Evolutionary conservation across 768 basidiomycete species (phyloP).

Genomic region (Coprinellus micaceus): DNA sequence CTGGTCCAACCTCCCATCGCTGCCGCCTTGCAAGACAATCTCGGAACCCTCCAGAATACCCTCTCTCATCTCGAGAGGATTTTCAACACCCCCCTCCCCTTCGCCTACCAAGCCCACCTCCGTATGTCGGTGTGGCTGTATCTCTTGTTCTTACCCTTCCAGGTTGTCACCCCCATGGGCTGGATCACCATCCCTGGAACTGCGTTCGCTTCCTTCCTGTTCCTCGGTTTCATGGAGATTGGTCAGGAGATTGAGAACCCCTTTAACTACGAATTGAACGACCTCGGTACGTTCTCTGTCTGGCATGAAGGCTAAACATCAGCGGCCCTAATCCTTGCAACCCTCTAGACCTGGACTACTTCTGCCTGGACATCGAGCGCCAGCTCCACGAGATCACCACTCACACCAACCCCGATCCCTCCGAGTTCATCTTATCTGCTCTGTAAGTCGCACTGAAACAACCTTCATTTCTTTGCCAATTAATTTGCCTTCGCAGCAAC

Average conservation of each 20-base stretch:
- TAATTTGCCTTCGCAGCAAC: conserved; percentile 32
- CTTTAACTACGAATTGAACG: conserved; percentile 65
- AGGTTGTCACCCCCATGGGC: conserved; percentile 40
- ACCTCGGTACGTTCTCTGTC: conserved; percentile 59
- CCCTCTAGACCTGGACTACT: conserved; percentile 54
- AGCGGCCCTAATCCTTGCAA: background rate
- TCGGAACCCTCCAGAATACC: conserved; percentile 47
- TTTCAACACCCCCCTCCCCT: conserved; percentile 56
- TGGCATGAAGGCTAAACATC: background rate
- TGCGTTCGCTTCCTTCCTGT: conserved; percentile 59
- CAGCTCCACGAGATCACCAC: conserved; percentile 73
- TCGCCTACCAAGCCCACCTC: conserved; percentile 70
- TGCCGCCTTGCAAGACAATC: conserved; percentile 40
- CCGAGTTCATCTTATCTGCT: conserved; percentile 48
- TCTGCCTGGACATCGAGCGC: conserved; percentile 62
- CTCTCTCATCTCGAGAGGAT: conserved; percentile 53
- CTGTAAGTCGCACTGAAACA: conserved; percentile 23
- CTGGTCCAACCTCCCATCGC: conserved; percentile 50
- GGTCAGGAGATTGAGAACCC: conserved; percentile 68
- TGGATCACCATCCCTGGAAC: conserved; percentile 59
- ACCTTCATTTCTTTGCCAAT: background rate
- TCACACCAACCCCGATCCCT: conserved; percentile 53
- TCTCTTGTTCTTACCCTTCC: conserved; percentile 46
- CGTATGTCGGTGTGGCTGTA: conserved; percentile 55
- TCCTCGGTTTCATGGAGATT: conserved; percentile 70